Evolutionary conservation across 306 rosid genomes (phyloP), one percentile per base, ranked within the genome.

Genomic region (Begonia masoniana): DNA sequence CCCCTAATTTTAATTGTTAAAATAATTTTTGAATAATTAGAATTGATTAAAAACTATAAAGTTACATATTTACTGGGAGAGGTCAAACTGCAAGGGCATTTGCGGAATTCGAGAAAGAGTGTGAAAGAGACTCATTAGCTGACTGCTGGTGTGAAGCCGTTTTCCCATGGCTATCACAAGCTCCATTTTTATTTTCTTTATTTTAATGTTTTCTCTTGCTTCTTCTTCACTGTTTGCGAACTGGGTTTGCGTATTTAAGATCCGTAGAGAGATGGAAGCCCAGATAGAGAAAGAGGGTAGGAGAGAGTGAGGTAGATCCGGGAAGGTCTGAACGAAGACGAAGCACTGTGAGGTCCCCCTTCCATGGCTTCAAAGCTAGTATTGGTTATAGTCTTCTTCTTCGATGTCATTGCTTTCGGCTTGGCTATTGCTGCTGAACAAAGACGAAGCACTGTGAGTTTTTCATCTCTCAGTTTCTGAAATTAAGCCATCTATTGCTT

Each of bases 351-450:
- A 55, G 55, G 56, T 73, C 52, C 50, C 50, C 53, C 75, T 68
- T 1, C 39, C 39, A 92, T 92, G 99, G 99, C 99, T 62, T 92
- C 99, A 12, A 92, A 92, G 74, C 62, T 92, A 13, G 9, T 92
- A 13, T 62, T 92, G 69, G 74, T 86, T 59, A 15, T 63, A 1
- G 79, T 86, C 58, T 65, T 83, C 62, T 17, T 83, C 56, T 52
- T 83, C 7, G 87, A 92, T 45, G 23, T 83, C 58, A 83, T 92
- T 53, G 99, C 99, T 67, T 83, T 92, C 62, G 96, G 86, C n/a
- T 74, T 92, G 3, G 96, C 96, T 15, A 78, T 92, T 51, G 94
- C 80, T 45, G 99, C 99, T 64, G 99, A 92, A 63, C 99, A 74
- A 71, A 81, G 99, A 64, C 83, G 99, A 79, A 83, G 87, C 86